Percentiles rank a stretch among this genome's conserved stretches.
phyloP scores from a whole-genome alignment of 805 yeast species.

The Metschnikowia drakensbergensis region DNA sequence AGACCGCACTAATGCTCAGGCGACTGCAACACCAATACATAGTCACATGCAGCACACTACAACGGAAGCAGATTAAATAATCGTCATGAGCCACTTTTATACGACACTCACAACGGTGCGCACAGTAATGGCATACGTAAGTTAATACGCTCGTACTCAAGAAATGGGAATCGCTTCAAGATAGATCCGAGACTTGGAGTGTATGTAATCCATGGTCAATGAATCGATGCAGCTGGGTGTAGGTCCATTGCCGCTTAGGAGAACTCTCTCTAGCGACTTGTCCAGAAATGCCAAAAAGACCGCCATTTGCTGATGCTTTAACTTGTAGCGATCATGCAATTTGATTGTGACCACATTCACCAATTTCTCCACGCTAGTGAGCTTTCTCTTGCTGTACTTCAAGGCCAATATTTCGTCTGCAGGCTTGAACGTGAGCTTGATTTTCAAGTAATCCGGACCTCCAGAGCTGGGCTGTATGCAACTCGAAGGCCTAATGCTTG shows the following conservation, averaged over 20 bases:
- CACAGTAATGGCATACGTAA: neutral
- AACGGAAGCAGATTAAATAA: no score
- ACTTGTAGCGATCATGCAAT: slow-evolving; percentile 9
- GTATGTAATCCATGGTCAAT: slow-evolving; percentile 23
- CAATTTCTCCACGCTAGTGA: slow-evolving; percentile 14
- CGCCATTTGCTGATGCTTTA: slow-evolving; percentile 6
- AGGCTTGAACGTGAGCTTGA: slow-evolving; percentile 14
- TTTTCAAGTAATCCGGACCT: slow-evolving; percentile 6
- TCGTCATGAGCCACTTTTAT: neutral
- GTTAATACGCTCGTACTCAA: neutral
- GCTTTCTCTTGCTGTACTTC: slow-evolving; percentile 12
- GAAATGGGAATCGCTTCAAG: slow-evolving; percentile 17
- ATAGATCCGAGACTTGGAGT: slow-evolving; percentile 20
- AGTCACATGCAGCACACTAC: no score
- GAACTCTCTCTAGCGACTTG: slow-evolving; percentile 9
- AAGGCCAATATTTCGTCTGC: slow-evolving; percentile 20
- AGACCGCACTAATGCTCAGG: neutral
- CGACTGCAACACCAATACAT: neutral
- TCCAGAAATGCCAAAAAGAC: slow-evolving; percentile 14
- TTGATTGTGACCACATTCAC: slow-evolving; percentile 13
- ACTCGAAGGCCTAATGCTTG: neutral
- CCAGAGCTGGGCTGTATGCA: neutral
- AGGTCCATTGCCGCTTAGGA: slow-evolving; percentile 5
- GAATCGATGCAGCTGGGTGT: slow-evolving; percentile 7
- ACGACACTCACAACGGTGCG: neutral